Percentiles rank a stretch among this genome's conserved stretches.
phyloP scores from a whole-genome alignment of 2,329 filamentous ascomycete genomes.

The Fusarium algeriense region DNA sequence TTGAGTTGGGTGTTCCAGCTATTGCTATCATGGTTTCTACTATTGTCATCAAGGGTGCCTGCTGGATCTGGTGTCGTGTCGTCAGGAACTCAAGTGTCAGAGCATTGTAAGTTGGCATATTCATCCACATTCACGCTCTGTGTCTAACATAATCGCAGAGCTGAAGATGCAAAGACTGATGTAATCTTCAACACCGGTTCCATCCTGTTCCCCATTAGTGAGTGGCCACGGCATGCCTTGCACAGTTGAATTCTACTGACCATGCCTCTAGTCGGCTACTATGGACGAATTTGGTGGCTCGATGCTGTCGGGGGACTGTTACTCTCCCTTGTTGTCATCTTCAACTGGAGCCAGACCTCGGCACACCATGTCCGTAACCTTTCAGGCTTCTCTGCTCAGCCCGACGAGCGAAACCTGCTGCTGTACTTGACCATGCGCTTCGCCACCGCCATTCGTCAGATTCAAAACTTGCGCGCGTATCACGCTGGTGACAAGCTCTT shows the following conservation, averaged over 20 bases:
- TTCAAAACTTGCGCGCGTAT: constrained; percentile 87
- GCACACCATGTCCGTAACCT: constrained; percentile 83
- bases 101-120: constrained; percentile 68
- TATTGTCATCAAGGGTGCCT: constrained; percentile 82
- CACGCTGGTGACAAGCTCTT: constrained; percentile 88
- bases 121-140: background rate
- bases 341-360: constrained; percentile 81
- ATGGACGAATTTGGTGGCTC: constrained; percentile 83
- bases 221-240: constrained; percentile 39
- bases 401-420: constrained; percentile 85
- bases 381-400: constrained; percentile 81
- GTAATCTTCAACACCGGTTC: constrained; percentile 93
- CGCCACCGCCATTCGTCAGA: constrained; percentile 86
- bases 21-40: constrained; percentile 85
- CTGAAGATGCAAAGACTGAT: constrained; percentile 72
- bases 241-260: constrained; percentile 29
- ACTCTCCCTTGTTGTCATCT: constrained; percentile 82
- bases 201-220: constrained; percentile 84
- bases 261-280: constrained; percentile 71
- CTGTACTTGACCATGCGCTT: constrained; percentile 95
- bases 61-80: constrained; percentile 89
- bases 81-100: constrained; percentile 90
- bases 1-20: constrained; percentile 79
- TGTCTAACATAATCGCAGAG: constrained; percentile 49
- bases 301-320: constrained; percentile 83